A percentile compares a stretch with the other conserved stretches of the same genome.
Evolutionary conservation across 169 alveolate genomes (phyloP).

Genomic region (Cyclospora cayetanensis): DNA sequence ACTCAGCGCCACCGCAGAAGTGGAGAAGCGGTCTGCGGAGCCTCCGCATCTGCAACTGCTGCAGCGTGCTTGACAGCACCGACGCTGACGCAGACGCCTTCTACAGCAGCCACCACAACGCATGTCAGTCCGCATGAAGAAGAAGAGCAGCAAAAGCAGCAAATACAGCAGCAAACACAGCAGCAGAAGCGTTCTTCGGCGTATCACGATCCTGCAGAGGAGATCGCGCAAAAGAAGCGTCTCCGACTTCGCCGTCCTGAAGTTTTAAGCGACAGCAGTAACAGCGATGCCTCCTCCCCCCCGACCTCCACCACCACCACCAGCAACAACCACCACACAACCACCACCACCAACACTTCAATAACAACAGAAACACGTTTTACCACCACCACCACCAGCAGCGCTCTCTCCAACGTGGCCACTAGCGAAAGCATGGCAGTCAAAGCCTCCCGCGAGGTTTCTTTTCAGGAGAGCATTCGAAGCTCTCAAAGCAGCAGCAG

Average conservation of each 20-base stretch:
- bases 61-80: neutral
- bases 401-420: neutral
- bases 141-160: slow-evolving; percentile 25
- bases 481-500: neutral
- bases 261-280: neutral
- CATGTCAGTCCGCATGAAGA: neutral
- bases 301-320: slow-evolving; percentile 21
- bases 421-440: neutral
- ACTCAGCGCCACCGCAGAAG: slow-evolving; percentile 8
- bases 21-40: neutral
- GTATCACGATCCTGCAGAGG: neutral
- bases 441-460: neutral
- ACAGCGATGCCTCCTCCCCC: too few relatives aligned
- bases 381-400: slow-evolving; percentile 11
- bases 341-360: neutral
- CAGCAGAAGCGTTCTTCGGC: neutral
- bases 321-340: neutral
- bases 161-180: slow-evolving; percentile 12
- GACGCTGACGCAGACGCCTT: neutral
- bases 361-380: too few relatives aligned
- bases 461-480: neutral
- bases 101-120: slow-evolving; percentile 18
- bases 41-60: neutral
- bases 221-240: neutral
- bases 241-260: neutral